Base-by-base conservation (phyloP, 805 yeast species). In the Myxozyma kluyveri region DNA sequence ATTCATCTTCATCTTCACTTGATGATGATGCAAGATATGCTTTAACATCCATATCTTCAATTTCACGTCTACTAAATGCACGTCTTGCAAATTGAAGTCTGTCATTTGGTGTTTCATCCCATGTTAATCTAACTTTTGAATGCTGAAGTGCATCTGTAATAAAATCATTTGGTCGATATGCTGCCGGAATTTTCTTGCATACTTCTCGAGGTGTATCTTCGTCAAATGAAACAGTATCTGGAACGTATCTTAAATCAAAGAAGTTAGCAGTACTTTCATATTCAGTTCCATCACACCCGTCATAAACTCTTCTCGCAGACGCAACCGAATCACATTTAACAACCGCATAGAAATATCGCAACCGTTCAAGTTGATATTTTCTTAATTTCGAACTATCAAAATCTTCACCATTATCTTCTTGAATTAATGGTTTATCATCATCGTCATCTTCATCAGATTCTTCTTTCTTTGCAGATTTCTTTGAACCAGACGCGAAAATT, bases 41-140 rank as follows among this genome's bases (percentile, higher is more conserved):
- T 63, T 86, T 81, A 72, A 90, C 84, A 68, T 90, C 97, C 59
- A 66, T 64, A 35, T 67, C 69, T 36, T 67, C 72, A 43, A 88
- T 75, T 67, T 93, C 98, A 66, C 86, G 83, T 66, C 86, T 93
- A 44, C 88, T 81, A 67, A 93, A 91, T 4, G 89, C 88, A 61
- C 84, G 83, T 14, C 85, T 77, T 1, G 96, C 79, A 48, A 90
- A 68, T 52, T 84, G 81, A 17, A 81, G 68, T 64, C 99, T 80
- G 64, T 89, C 97, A 52, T 82, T 84, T 4, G 99, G 98, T 0
- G 98, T 95, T 71, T 91, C 98, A 69, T 93, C 99, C 99, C 99
- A 93, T 0, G 98, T 90, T 60, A 93, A 75, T 68, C 88, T 90
- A 45, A 93, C 99, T 64, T 90, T 93, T 14, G 98, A 90, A 66